Conservation (phyloP, 148 eudicot species). For the Fagopyrum esculentum region DNA sequence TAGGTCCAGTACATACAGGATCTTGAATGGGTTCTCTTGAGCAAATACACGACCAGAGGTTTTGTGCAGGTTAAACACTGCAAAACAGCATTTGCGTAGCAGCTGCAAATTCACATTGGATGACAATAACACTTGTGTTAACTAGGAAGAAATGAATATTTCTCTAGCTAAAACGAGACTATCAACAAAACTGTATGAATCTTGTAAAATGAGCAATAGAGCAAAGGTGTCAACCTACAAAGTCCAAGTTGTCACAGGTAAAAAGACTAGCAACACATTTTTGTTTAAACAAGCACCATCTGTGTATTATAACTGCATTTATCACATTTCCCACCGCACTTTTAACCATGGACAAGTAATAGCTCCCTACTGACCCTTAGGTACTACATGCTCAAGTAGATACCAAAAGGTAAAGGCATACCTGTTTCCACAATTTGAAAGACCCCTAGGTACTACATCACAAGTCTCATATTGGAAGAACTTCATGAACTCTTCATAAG, state of each 20-base stretch:
- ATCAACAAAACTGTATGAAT: background rate
- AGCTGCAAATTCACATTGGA: constrained; percentile 50
- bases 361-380: background rate
- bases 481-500: constrained; percentile 71
- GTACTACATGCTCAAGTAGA: background rate
- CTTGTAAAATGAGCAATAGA: background rate
- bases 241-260: background rate
- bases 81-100: constrained; percentile 96
- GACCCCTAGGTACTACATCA: constrained; percentile 74
- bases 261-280: background rate
- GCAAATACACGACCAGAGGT: constrained; percentile 72
- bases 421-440: constrained; percentile 92
- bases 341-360: background rate
- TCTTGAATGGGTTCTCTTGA: constrained; percentile 76
- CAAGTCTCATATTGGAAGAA: constrained; percentile 48
- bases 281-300: background rate
- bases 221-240: background rate
- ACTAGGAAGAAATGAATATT: background rate
- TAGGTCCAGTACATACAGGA: constrained; percentile 43
- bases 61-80: constrained; percentile 92
- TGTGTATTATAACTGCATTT: background rate
- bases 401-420: constrained; percentile 14
- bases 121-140: background rate
- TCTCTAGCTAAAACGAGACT: background rate
- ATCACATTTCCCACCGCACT: background rate